Evolutionary conservation across 73 alveolate genomes (phyloP).

Genomic region (Symbiodinium pilosum): DNA sequence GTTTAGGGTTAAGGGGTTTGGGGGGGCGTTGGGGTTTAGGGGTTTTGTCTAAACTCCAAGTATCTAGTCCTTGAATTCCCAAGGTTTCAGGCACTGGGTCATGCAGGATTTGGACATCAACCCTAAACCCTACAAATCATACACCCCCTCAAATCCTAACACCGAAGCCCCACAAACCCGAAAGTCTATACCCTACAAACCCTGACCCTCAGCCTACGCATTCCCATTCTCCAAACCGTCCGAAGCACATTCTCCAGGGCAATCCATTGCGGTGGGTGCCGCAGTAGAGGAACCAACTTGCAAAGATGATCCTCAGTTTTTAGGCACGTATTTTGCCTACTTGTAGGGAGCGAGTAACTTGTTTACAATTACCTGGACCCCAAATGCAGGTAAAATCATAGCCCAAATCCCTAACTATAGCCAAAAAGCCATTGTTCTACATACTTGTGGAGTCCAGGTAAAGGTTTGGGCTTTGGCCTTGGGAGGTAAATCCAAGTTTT

Average conservation of each 20-base stretch:
- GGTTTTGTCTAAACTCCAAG: neutral
- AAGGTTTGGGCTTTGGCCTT: too few relatives aligned
- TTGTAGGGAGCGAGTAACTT: too few relatives aligned
- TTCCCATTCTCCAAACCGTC: neutral
- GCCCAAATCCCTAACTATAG: neutral
- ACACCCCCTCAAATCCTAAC: neutral
- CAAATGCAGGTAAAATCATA: too few relatives aligned
- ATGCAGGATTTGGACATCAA: neutral
- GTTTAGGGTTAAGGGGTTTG: neutral
- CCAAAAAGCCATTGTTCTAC: neutral
- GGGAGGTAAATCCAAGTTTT: neutral
- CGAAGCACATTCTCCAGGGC: conserved; percentile 52
- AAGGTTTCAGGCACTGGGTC: too few relatives aligned
- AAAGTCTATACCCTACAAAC: too few relatives aligned
- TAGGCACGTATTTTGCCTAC: too few relatives aligned
- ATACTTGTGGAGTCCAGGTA: neutral
- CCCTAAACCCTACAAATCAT: neutral
- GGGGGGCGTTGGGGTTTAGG: neutral
- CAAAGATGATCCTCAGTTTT: neutral
- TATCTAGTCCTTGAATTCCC: too few relatives aligned
- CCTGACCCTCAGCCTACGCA: too few relatives aligned
- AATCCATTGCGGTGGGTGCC: conserved; percentile 81
- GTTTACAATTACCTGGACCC: too few relatives aligned
- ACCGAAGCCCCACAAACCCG: neutral
- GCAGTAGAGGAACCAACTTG: conserved; percentile 42